Base-by-base conservation (phyloP, 106 monocot species). In the Hemerocallis citrina region DNA sequence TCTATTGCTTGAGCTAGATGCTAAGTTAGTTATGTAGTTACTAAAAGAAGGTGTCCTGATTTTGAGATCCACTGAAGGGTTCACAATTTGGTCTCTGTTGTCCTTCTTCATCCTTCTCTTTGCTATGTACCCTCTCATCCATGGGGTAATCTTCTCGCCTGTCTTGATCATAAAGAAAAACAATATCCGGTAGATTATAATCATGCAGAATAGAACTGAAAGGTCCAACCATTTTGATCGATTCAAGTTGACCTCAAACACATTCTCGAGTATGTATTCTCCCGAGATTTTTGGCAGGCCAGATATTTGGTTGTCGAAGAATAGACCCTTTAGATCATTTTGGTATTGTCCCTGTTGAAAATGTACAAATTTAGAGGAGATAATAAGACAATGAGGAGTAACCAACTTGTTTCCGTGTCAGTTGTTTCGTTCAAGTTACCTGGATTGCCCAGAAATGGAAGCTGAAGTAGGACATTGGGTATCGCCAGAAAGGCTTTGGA, bases 401-500 rank as follows among this genome's bases (percentile, higher is more conserved):
- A 3, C 14, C 13, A 29, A n/a, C 12, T 3, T 12, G 28, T 8
- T 10, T 28, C 12, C 2, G 16, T 12, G 3, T 8, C 5, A n/a
- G 19, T 20, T 8, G 33, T 29, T 54, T 54, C 6, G 5, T 25
- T 23, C n/a, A 0, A 28, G 10, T 66, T 66, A 81, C 86, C 86
- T 87, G 86, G 13, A 83, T 46, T 45, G 94, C 85, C 94, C 94
- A 94, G 70, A 46, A 94, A 43, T 94, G 89, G 68, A 94, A 94
- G 75, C 89, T 89, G 56, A 94, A 78, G 66, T 83, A 94, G 7
- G 89, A 83, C 85, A 94, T 86, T 2, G 94, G 94, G 66, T 94
- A 94, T 49, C 85, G 67, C 94, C 94, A 94, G 23, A 89, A 42
- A 8, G 82, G 82, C 63, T 94, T 94, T 16, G 94, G 94, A 19